These are phyloP conservation scores for Sindora glabra DNA, from an alignment of 306 rosid species.

Conservation along the genomic window DNA sequence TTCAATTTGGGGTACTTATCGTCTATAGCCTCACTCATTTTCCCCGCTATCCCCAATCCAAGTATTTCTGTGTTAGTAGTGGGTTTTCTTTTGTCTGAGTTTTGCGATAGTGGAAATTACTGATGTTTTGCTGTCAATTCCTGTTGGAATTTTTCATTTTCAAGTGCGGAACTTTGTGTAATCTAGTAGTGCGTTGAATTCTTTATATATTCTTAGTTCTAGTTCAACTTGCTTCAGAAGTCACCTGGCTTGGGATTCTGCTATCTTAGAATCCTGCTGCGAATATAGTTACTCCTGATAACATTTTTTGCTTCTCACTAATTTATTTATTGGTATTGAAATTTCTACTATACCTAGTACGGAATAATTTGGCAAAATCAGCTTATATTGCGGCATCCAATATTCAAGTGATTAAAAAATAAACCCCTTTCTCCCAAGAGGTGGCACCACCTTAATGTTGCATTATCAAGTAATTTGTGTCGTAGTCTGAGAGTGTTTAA, in stretches of 20 bases:
- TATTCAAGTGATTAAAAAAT: background rate
- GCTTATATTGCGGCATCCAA: background rate
- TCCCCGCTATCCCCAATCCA: background rate
- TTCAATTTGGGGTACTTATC: conserved; percentile 23
- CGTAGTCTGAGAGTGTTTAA: background rate
- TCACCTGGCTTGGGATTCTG: background rate
- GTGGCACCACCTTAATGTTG: background rate
- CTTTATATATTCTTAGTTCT: background rate
- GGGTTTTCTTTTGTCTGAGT: conserved; percentile 2
- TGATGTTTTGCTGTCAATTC: conserved; percentile 5
- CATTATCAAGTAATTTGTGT: background rate
- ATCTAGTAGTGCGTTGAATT: background rate
- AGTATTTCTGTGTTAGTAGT: conserved; percentile 11
- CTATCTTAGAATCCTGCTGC: background rate
- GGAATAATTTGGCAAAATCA: background rate
- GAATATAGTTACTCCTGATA: background rate
- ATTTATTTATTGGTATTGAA: background rate
- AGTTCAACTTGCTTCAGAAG: background rate
- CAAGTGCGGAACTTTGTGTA: background rate
- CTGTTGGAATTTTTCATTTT: background rate
- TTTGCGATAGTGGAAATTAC: conserved; percentile 10
- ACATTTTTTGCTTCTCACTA: background rate
- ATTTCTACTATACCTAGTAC: background rate
- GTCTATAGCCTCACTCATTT: background rate
- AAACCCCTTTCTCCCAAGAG: background rate